phyloP scores from a whole-genome alignment of 192 early-diverging fungal species.

The Gaertneriomyces sp. region DNA sequence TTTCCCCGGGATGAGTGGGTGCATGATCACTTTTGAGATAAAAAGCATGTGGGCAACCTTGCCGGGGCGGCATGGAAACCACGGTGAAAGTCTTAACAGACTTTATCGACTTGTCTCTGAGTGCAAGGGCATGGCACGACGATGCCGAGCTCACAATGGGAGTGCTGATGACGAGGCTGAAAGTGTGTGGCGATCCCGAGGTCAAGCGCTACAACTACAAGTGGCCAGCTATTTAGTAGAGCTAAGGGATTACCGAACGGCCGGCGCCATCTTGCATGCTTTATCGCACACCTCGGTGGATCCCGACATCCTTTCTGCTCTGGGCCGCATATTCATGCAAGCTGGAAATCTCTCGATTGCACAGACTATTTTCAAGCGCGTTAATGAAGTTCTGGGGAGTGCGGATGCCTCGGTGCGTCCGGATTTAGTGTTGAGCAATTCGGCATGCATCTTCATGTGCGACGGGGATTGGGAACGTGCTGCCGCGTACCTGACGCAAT shows the following conservation, averaged over 20 bases:
- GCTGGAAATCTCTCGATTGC: slow-evolving; percentile 33
- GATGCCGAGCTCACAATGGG: neutral
- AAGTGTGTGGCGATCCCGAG: neutral
- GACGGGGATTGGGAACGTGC: slow-evolving; percentile 23
- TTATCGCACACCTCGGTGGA: slow-evolving; percentile 4
- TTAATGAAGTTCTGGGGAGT: neutral
- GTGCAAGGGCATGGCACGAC: neutral
- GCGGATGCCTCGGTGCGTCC: neutral
- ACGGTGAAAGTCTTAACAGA: slow-evolving; percentile 28
- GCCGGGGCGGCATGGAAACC: slow-evolving; percentile 26
- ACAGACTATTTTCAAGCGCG: neutral
- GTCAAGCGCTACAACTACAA: slow-evolving; percentile 20
- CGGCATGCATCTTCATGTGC: slow-evolving; percentile 30
- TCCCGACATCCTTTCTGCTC: slow-evolving; percentile 24
- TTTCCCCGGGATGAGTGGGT: slow-evolving; percentile 17
- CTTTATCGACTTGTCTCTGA: slow-evolving; percentile 28
- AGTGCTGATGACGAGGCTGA: slow-evolving; percentile 1
- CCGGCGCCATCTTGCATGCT: slow-evolving; percentile 18
- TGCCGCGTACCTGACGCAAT: slow-evolving; percentile 23
- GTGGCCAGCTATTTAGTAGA: slow-evolving; percentile 32
- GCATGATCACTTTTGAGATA: slow-evolving; percentile 35
- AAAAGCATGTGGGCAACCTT: slow-evolving; percentile 15
- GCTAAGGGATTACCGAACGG: slow-evolving; percentile 28
- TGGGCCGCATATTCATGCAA: slow-evolving; percentile 40
- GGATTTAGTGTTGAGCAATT: slow-evolving; percentile 22